Conservation (phyloP, 2,329 filamentous ascomycete genomes). For the Pseudopyrenochaeta lycopersici region DNA sequence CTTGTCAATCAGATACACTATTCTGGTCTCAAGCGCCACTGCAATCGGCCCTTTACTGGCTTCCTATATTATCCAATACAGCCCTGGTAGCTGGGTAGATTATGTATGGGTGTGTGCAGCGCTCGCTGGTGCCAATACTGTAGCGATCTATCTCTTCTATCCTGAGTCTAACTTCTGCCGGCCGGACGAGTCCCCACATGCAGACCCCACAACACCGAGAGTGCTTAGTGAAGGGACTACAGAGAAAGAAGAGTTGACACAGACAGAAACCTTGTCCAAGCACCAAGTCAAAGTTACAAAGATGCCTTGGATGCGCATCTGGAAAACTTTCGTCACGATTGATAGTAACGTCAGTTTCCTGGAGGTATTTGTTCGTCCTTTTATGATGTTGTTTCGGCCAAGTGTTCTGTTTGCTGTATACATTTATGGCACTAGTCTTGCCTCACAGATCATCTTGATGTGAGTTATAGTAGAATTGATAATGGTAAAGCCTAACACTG, state of each 20-base stretch:
- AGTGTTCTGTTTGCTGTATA: constrained; percentile 12
- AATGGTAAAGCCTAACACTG: no score
- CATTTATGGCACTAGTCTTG: constrained; percentile 13
- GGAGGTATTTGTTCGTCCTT: not conserved
- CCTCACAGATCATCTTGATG: constrained; percentile 13
- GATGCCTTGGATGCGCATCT: constrained; percentile 10
- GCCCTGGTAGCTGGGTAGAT: constrained; percentile 7
- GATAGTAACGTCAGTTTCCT: constrained; percentile 2
- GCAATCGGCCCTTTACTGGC: constrained; percentile 8
- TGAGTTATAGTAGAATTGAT: not conserved
- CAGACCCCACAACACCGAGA: not conserved
- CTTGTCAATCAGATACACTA: constrained; percentile 4
- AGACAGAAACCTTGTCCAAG: constrained; percentile 4
- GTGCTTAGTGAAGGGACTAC: not conserved
- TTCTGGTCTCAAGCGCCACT: constrained; percentile 9
- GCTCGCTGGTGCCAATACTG: constrained; percentile 6
- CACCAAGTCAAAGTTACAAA: constrained; percentile 8
- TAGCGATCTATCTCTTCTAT: constrained; percentile 9
- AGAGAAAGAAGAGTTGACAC: constrained; percentile 1
- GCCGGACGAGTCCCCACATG: not conserved
- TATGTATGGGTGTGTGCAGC: constrained; percentile 11
- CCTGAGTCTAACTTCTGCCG: constrained; percentile 11
- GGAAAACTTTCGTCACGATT: constrained; percentile 7
- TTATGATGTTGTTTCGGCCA: constrained; percentile 8
- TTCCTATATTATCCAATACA: constrained; percentile 10